A percentile compares a stretch with the other conserved stretches of the same genome.
These are phyloP conservation scores for Logfia minima DNA, from an alignment of 129 eudicot species.

Conservation along the genomic window DNA sequence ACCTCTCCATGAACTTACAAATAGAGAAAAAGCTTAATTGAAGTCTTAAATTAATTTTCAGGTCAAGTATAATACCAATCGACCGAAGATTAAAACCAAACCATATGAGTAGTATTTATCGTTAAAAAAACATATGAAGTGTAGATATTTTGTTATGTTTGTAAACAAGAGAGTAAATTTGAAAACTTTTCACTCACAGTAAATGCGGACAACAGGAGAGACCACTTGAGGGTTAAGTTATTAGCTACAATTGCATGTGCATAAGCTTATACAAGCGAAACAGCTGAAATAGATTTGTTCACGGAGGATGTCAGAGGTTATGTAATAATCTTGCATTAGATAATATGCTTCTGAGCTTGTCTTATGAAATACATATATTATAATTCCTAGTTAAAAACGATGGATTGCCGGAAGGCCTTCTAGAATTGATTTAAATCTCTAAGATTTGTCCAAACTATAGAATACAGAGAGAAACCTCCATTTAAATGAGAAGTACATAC, in stretches of 20 bases:
- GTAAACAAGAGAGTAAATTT: slow-evolving; percentile 5
- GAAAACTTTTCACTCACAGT: slow-evolving; percentile 55
- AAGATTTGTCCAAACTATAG: background rate
- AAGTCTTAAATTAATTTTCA: too few relatives aligned
- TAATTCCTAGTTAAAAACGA: background rate
- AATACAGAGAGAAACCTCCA: background rate
- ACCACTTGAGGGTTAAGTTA: slow-evolving; percentile 74
- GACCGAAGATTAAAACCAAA: too few relatives aligned
- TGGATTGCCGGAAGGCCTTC: background rate
- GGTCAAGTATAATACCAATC: too few relatives aligned
- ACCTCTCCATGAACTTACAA: too few relatives aligned
- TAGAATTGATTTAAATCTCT: background rate
- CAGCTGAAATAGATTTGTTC: background rate
- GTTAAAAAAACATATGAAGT: background rate
- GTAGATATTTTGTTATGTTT: background rate
- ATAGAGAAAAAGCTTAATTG: too few relatives aligned
- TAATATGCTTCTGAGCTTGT: background rate
- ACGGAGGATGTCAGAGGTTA: background rate
- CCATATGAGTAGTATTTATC: too few relatives aligned
- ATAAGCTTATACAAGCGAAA: background rate
- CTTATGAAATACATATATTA: background rate
- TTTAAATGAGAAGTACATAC: slow-evolving; percentile 41
- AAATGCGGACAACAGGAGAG: slow-evolving; percentile 80
- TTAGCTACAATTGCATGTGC: slow-evolving; percentile 8
- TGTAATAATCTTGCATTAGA: background rate